Base-by-base conservation (phyloP, 176 grass and related monocot species). In the Carex cristatella region DNA sequence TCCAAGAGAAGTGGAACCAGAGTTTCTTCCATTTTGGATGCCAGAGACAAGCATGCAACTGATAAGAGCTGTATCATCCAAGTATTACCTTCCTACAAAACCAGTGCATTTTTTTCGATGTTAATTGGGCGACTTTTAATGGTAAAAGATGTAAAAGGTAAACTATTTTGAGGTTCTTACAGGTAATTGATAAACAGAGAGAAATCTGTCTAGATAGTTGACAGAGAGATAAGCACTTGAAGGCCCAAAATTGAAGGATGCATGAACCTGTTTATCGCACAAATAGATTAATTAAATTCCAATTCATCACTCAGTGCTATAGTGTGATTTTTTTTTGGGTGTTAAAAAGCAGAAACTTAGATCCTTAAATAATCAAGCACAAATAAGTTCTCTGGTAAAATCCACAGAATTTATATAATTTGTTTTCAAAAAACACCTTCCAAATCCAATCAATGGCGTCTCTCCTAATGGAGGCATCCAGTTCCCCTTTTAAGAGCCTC, bases 1-100 rank as follows among this genome's bases (percentile, higher is more conserved):
- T 98, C 89, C 59, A 90, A 63, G 10, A 85, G 92, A 63, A 92
- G 80, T 87, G 95, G 95, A 84, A 89, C 60, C 82, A 90, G 85
- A 66, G 91, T 93, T 87, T 98, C 95, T 81, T 98, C 95, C 85
- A 98, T 89, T 87, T 98, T 98, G 31, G 93, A 87, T 86, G 93
- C 95, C 78, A 98, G 87, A 80, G 95, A 98, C 58, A 98, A 84
- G 84, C 95, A 98, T 23, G 89, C 89, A 71, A 98, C 95, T 56
- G 93, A 88, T 83, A 98, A 88, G 81, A 98, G 91, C 69, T 93
- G 92, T 59, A 80, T 68, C 85, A 98, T 89, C 95, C 95, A 98
- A 88, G 85, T 64, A 57, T 90, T 84, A 55, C 77, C 88, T 89
- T 89, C 80, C 95, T 98, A 84, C 31, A 66, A 31, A 66, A 42